A percentile compares a stretch with the other conserved stretches of the same genome.
phyloP scores from a whole-genome alignment of 345 rosid species.

The Populus pruinosa region DNA sequence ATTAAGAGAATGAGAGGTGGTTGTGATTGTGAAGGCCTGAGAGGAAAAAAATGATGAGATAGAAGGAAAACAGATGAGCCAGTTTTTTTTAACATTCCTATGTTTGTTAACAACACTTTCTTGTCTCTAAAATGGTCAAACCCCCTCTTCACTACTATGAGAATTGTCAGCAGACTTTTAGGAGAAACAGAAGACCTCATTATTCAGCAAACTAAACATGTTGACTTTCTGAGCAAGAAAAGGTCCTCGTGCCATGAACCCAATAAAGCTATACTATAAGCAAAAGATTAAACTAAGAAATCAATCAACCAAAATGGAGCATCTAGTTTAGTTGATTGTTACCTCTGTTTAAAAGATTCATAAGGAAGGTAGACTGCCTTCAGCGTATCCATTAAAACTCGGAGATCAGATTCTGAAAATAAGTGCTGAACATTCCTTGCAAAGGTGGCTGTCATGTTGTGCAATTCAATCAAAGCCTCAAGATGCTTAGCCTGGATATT shows the following conservation, averaged over 20 bases:
- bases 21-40: too few species aligned
- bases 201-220: not conserved
- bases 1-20: too few species aligned
- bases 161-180: not conserved
- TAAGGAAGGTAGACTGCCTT: constrained; percentile 88
- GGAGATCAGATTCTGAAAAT: constrained; percentile 81
- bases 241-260: not conserved
- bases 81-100: too few species aligned
- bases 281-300: not conserved
- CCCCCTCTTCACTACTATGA: not conserved
- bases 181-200: not conserved
- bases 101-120: not conserved
- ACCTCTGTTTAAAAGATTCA: constrained; percentile 91
- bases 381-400: constrained; percentile 68
- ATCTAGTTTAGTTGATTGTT: constrained; percentile 13
- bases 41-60: too few species aligned
- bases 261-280: not conserved
- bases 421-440: constrained; percentile 87
- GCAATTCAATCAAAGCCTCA: constrained; percentile 85
- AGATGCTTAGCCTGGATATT: constrained; percentile 90
- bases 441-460: constrained; percentile 77
- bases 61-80: too few species aligned
- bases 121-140: not conserved
- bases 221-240: not conserved
- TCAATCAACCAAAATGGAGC: not conserved